Conservation (phyloP, 305 asterid genomes). For the Striga hermonthica region DNA sequence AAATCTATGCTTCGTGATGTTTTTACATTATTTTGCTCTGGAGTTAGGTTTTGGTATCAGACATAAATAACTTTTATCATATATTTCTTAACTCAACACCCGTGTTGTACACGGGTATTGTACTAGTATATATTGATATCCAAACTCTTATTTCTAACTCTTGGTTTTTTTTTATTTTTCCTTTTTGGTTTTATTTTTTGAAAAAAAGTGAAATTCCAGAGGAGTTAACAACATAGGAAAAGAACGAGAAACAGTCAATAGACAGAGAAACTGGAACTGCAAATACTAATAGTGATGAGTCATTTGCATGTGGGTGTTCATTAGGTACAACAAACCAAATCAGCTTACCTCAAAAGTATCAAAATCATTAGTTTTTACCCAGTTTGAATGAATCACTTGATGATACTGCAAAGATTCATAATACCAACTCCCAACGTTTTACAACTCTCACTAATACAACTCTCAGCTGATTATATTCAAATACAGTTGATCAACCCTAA, state of each 20-base stretch:
- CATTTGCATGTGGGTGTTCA: constrained; percentile 31
- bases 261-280: background rate
- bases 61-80: no score
- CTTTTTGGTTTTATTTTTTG: no score
- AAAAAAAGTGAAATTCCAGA: no score
- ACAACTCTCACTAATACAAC: constrained; percentile 27
- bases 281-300: background rate
- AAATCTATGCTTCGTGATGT: no score
- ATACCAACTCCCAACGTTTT: constrained; percentile 9
- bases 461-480: constrained; percentile 27
- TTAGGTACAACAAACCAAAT: constrained; percentile 36
- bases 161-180: no score
- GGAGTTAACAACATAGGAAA: no score
- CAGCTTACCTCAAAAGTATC: constrained; percentile 25
- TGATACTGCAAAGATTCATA: constrained; percentile 18
- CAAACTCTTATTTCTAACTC: no score
- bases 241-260: constrained; percentile 18
- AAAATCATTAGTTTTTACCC: constrained; percentile 35
- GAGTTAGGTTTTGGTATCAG: no score
- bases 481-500: constrained; percentile 49
- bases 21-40: no score
- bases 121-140: no score
- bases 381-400: constrained; percentile 12
- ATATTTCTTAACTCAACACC: no score
- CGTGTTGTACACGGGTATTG: no score